A percentile compares a stretch with the other conserved stretches of the same genome.
Evolutionary conservation across 148 eudicot species (phyloP).

Genomic region (Polygonum aviculare): DNA sequence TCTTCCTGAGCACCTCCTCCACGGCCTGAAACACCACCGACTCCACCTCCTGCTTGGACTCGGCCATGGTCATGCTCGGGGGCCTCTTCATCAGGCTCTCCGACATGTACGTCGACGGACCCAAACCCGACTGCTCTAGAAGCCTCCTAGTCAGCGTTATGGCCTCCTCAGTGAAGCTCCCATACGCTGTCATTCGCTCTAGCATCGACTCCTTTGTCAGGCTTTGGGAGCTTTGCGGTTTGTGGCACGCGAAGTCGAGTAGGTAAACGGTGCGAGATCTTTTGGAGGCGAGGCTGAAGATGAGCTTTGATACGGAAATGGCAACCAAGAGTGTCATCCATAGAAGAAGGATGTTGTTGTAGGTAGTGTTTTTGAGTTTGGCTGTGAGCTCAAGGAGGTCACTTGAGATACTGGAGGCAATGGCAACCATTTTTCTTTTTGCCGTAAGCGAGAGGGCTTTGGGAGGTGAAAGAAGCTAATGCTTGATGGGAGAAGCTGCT

Average conservation of each 20-base stretch:
- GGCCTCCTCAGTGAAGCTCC: not conserved
- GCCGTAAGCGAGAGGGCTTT: too few relatives aligned
- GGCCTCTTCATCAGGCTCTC: slow-evolving; percentile 1
- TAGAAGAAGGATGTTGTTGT: not conserved
- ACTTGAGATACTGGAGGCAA: not conserved
- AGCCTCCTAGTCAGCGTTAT: slow-evolving; percentile 6
- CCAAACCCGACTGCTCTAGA: slow-evolving; percentile 14
- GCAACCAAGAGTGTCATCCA: not conserved
- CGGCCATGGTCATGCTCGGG: not conserved
- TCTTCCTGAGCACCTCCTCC: slow-evolving; percentile 19
- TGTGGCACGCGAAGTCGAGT: slow-evolving; percentile 22
- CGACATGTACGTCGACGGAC: slow-evolving; percentile 20
- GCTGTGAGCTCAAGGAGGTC: too few relatives aligned
- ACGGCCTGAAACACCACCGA: slow-evolving; percentile 22
- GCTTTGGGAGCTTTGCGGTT: slow-evolving; percentile 8
- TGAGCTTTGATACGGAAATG: not conserved
- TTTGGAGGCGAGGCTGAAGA: not conserved
- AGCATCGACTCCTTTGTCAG: slow-evolving; percentile 10
- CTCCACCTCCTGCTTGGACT: slow-evolving; percentile 17
- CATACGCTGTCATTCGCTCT: not conserved
- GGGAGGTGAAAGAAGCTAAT: too few relatives aligned
- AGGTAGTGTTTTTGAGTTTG: too few relatives aligned
- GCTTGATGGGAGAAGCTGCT: too few relatives aligned
- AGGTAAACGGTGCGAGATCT: slow-evolving; percentile 7
- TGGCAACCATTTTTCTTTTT: not conserved